A percentile compares a stretch with the other conserved stretches of the same genome.
Evolutionary conservation across 768 basidiomycete genomes (phyloP).

Genomic region (Tylopilus rubrobrunneus): DNA sequence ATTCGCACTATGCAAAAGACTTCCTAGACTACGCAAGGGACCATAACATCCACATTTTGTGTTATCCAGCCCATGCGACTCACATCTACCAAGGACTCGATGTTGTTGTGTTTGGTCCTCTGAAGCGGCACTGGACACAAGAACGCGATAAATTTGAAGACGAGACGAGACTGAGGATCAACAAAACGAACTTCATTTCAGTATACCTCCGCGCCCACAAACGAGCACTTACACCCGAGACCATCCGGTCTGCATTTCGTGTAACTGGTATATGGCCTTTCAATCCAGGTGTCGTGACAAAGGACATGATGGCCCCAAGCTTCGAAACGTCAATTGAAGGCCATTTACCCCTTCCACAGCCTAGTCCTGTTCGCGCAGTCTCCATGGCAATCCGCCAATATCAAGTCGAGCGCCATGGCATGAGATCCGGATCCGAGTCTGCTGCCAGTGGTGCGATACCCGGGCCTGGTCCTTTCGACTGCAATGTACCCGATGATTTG

Average conservation of each 20-base stretch:
- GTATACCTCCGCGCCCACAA: neutral
- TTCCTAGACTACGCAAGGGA: neutral
- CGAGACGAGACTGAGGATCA: neutral
- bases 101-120: conserved; percentile 19
- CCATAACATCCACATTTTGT: conserved; percentile 10
- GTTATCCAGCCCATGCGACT: no score
- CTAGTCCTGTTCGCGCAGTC: no score
- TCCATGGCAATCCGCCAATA: no score
- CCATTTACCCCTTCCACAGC: no score
- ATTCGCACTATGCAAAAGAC: neutral
- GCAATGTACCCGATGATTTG: no score
- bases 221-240: neutral
- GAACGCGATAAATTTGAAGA: conserved; percentile 8
- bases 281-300: neutral
- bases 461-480: no score
- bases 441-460: no score
- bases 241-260: neutral
- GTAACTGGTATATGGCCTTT: neutral
- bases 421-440: no score
- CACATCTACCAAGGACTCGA: no score
- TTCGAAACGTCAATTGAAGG: no score
- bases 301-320: no score
- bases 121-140: conserved; percentile 31
- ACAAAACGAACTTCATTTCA: neutral
- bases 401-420: no score